Evolutionary conservation across 2,329 filamentous ascomycete species (phyloP), one percentile per base, ranked within the genome.

Genomic region (Alternaria angustiovoidea): DNA sequence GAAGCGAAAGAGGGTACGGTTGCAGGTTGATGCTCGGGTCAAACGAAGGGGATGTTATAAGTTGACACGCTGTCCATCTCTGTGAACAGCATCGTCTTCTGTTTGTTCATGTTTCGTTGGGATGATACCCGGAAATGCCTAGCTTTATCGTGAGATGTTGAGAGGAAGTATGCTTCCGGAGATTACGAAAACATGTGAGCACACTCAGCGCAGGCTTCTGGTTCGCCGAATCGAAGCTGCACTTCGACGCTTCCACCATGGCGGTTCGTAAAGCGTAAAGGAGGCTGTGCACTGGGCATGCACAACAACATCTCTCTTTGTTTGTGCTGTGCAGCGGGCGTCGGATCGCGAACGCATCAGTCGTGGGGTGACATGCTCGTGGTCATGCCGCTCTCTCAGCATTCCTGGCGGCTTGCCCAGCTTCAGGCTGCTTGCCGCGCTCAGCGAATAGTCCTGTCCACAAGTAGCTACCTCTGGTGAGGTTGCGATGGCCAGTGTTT

Each of bases 221-320:
- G 62, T 61, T 65, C 56, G 62, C 36, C 30, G 36, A 54, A 51
- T 30, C 20, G 20, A 18, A 14, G 12, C 44, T 52, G 36, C 47
- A 39, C 55, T n/a, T 38, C 5, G 4, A 38, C 16, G 34, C 34
- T 38, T 55, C 39, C 48, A 36, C 18, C 12, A 30, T 38, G 26
- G 51, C 54, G 54, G 20, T 49, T 49, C 46, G 46, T 36, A 38
- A 36, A 49, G 36, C 41, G 49, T 28, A 39, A 32, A 57, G 47
- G 55, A 65, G 64, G 66, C 61, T 61, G 66, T 61, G 65, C 38
- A 56, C 56, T 54, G 59, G 55, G 59, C 58, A 62, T 52, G 57
- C 55, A 64, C 51, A 55, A 64, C 46, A 55, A 55, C 56, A 49
- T 30, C 34, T 7, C 46, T 38, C 46, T 36, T 51, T 44, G 36